phyloP scores from a whole-genome alignment of 2,329 filamentous ascomycete genomes.

The Helminthosporium solani region DNA sequence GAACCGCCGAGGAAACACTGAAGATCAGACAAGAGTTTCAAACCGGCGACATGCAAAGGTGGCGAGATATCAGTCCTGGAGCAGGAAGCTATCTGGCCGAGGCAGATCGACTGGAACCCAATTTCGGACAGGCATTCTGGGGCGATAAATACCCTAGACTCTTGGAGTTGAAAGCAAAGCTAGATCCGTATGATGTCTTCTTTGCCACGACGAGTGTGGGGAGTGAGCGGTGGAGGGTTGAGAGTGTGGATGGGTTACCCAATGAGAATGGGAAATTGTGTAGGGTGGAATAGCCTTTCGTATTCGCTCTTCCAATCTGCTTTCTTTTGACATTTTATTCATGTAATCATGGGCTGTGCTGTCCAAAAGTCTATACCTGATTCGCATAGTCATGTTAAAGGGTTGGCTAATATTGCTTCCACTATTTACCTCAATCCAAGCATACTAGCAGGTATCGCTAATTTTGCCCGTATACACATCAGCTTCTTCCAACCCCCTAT shows the following conservation, averaged over 20 bases:
- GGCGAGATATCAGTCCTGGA: slow-evolving; percentile 35
- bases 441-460: too few relatives aligned
- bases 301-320: background rate
- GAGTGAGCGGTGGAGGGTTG: slow-evolving; percentile 37
- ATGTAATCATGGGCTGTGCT: too few relatives aligned
- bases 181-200: slow-evolving; percentile 40
- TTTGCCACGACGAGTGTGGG: slow-evolving; percentile 36
- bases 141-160: slow-evolving; percentile 35
- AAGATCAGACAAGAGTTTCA: slow-evolving; percentile 30
- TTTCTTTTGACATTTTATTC: too few relatives aligned
- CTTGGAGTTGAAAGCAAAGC: slow-evolving; percentile 31
- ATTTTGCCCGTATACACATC: too few relatives aligned
- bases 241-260: slow-evolving; percentile 35
- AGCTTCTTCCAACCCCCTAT: too few relatives aligned
- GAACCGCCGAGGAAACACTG: slow-evolving; percentile 26
- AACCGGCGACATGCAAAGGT: slow-evolving; percentile 29
- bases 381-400: too few relatives aligned
- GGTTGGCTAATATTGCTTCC: too few relatives aligned
- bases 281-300: slow-evolving; percentile 17
- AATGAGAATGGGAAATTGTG: slow-evolving; percentile 42
- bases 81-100: slow-evolving; percentile 34
- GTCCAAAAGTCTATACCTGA: too few relatives aligned
- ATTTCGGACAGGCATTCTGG: slow-evolving; percentile 36
- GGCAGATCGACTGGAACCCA: slow-evolving; percentile 34
- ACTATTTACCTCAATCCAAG: too few relatives aligned